Conservation (phyloP, 352 stramenopile genomes). For the Phytophthora tentaculata region DNA sequence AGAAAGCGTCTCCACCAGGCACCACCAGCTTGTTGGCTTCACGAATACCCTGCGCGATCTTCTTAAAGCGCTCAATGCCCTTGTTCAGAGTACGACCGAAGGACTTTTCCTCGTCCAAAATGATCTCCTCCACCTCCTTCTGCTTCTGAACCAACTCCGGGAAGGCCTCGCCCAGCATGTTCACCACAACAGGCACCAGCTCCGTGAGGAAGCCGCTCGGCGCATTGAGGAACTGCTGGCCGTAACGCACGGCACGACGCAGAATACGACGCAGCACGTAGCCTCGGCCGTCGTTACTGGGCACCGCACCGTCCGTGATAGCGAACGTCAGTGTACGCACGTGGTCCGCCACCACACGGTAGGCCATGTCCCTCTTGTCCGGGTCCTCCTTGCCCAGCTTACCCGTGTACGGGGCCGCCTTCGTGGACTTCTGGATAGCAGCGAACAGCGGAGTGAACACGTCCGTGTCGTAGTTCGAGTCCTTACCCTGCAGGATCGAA, state of each 20-base stretch:
- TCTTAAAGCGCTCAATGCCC: conserved; percentile 90
- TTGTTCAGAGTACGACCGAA: conserved; percentile 97
- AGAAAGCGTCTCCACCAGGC: conserved; percentile 96
- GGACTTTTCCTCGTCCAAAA: conserved; percentile 96
- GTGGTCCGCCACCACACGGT: conserved; percentile 98
- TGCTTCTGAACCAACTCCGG: conserved; percentile 96
- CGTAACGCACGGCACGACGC: conserved; percentile 97
- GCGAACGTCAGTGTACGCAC: conserved; percentile 97
- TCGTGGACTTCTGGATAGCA: conserved; percentile 89
- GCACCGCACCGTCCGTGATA: conserved; percentile 97
- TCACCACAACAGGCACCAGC: conserved; percentile 94
- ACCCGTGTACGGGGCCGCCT: conserved; percentile 78
- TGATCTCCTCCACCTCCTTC: conserved; percentile 91
- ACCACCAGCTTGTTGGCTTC: conserved; percentile 85
- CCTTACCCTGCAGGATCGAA: conserved; percentile 93
- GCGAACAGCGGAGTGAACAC: conserved; percentile 97
- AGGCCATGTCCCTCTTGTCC: conserved; percentile 87
- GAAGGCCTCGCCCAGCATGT: conserved; percentile 95
- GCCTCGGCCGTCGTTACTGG: conserved; percentile 97
- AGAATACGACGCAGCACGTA: conserved; percentile 99
- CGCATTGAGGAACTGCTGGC: conserved; percentile 97
- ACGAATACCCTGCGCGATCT: conserved; percentile 84
- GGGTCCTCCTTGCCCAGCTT: conserved; percentile 92
- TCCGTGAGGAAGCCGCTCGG: conserved; percentile 95
- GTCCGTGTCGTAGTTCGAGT: conserved; percentile 99